Percentiles rank a stretch among this genome's conserved stretches.
Conservation (phyloP, 176 grass and related monocot species). For the Oryza glaberrima region DNA sequence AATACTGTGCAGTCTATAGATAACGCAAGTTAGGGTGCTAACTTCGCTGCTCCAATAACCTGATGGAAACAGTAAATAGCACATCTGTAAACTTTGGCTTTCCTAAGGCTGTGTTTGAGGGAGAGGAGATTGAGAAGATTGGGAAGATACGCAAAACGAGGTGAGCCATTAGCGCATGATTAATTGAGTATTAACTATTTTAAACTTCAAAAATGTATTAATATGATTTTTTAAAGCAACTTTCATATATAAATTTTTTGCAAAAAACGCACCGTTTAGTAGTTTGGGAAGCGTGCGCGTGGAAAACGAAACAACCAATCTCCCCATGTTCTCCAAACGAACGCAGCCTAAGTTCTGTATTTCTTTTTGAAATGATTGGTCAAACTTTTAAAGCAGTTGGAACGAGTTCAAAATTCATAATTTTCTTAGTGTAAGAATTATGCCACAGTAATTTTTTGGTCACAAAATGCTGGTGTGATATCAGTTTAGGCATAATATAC, state of each 20-base stretch:
- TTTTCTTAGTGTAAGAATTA: slow-evolving; percentile 4
- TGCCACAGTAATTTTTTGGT: background rate
- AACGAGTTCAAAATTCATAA: background rate
- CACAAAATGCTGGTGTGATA: background rate
- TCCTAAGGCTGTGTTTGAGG: background rate
- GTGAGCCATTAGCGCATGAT: too few species aligned
- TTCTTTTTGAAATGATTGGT: background rate
- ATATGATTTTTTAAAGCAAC: too few species aligned
- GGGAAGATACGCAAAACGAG: too few species aligned
- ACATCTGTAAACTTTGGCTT: background rate
- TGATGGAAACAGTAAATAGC: background rate
- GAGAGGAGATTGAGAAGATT: too few species aligned
- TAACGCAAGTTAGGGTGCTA: background rate
- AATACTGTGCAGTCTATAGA: background rate
- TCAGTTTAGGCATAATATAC: background rate
- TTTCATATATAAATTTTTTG: too few species aligned
- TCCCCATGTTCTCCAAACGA: too few species aligned
- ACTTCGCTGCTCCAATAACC: background rate
- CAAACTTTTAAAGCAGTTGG: background rate
- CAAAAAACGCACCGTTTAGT: too few species aligned
- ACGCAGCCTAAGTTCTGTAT: background rate
- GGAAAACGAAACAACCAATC: too few species aligned
- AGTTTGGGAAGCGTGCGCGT: too few species aligned
- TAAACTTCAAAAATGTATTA: too few species aligned
- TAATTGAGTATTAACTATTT: too few species aligned